phyloP scores from a whole-genome alignment of 495 filamentous ascomycete genomes.

The Lasiosphaeria miniovina region DNA sequence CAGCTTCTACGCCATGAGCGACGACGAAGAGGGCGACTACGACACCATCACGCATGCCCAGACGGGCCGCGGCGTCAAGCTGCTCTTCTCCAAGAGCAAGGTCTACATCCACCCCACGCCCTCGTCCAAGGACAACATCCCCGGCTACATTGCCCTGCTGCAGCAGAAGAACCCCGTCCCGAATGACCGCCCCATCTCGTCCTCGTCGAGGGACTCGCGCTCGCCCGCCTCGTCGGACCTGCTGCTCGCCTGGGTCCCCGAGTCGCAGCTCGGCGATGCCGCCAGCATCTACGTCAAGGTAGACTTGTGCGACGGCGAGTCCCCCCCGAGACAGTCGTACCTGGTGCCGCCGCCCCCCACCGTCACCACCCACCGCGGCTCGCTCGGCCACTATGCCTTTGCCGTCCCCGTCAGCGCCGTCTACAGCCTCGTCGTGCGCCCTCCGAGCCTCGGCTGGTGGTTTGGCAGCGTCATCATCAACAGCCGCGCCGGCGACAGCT shows the following conservation, averaged over 20 bases:
- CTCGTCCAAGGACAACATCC: slow-evolving; percentile 90
- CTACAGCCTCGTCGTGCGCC: slow-evolving; percentile 84
- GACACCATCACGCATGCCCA: slow-evolving; percentile 86
- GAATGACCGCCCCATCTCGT: slow-evolving; percentile 45
- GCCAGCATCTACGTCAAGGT: slow-evolving; percentile 92
- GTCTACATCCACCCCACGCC: slow-evolving; percentile 97
- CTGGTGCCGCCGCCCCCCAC: slow-evolving; percentile 90
- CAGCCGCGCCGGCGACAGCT: slow-evolving; percentile 80
- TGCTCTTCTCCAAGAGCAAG: slow-evolving; percentile 98
- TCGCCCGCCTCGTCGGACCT: slow-evolving; percentile 60
- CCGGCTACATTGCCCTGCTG: slow-evolving; percentile 91
- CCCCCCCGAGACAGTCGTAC: slow-evolving; percentile 79
- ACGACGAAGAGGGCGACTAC: slow-evolving; percentile 94
- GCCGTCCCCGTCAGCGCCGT: slow-evolving; percentile 86
- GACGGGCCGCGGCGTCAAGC: slow-evolving; percentile 81
- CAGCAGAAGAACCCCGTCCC: slow-evolving; percentile 70
- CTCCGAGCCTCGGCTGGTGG: slow-evolving; percentile 96
- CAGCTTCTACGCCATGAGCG: slow-evolving; percentile 94
- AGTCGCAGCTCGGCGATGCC: slow-evolving; percentile 81
- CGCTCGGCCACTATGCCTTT: slow-evolving; percentile 84
- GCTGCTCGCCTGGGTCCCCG: slow-evolving; percentile 89
- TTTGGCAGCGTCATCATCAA: slow-evolving; percentile 94
- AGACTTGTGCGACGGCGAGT: slow-evolving; percentile 75
- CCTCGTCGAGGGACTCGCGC: slow-evolving; percentile 45
- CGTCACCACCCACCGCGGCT: slow-evolving; percentile 64